Percentiles rank a stretch among this genome's conserved stretches.
Conservation (phyloP, 345 rosid genomes). For the Eutrema yunnanense region DNA sequence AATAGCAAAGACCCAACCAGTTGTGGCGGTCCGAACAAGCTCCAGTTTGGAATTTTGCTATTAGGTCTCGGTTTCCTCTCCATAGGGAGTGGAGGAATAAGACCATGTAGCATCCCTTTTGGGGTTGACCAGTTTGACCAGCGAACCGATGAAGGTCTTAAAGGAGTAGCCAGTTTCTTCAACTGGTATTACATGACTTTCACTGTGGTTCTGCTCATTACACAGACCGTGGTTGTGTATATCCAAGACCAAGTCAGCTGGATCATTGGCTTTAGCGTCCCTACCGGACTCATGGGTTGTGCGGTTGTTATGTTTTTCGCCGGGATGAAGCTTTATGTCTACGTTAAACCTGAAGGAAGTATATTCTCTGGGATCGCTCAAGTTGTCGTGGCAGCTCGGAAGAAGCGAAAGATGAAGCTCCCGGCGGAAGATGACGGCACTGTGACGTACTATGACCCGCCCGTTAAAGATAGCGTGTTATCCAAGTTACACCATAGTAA, state of each 20-base stretch:
- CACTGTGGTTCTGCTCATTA: conserved; percentile 48
- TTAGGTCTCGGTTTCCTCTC: conserved; percentile 46
- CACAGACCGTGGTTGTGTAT: conserved; percentile 59
- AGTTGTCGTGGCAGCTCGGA: conserved; percentile 53
- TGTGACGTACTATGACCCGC: conserved; percentile 34
- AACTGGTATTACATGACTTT: conserved; percentile 72
- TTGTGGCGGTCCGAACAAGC: conserved; percentile 35
- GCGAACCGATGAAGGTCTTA: conserved; percentile 48
- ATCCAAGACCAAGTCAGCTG: conserved; percentile 73
- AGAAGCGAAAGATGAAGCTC: conserved; percentile 33
- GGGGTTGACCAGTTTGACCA: conserved; percentile 80
- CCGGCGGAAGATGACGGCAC: conserved; percentile 35
- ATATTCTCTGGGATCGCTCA: conserved; percentile 51
- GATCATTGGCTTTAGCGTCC: conserved; percentile 70
- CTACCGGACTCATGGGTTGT: conserved; percentile 53
- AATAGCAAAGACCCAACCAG: conserved; percentile 17
- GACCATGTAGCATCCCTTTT: conserved; percentile 83
- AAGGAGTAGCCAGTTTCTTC: conserved; percentile 63
- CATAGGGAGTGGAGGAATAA: conserved; percentile 71
- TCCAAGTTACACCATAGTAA: conserved; percentile 57
- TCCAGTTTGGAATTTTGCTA: conserved; percentile 45
- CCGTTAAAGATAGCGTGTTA: conserved; percentile 20
- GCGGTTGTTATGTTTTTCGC: conserved; percentile 49
- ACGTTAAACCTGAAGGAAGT: conserved; percentile 63
- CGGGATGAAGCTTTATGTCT: conserved; percentile 54